Evolutionary conservation across 192 early-diverging fungal species (phyloP), one percentile per base, ranked within the genome.

Genomic region (Mortierella claussenii): DNA sequence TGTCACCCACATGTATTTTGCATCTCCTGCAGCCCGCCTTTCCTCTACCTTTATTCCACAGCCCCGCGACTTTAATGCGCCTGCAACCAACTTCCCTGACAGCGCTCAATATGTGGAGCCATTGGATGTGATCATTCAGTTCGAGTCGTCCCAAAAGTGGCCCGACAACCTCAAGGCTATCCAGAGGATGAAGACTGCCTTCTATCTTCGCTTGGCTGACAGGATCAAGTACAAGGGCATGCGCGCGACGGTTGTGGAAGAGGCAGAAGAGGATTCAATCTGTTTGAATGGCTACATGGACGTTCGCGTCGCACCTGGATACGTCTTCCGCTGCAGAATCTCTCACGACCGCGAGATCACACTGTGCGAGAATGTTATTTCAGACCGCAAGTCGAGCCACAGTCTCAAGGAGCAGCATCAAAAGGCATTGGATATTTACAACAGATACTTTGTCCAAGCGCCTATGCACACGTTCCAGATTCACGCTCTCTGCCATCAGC

Each of bases 141-240:
- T 99, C 80, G 92, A 96, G 56, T 55, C 79, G 10, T 94, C 94
- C 11, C 82, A 76, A 31, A 89, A 92, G 68, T 99, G 96, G 95
- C 96, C 97, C 18, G 90, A 93, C 80, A 92, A 97, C 55, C 78
- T 97, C 2, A 79, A 69, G 3, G 94, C 96, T 7, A 85, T 99
- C 54, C 91, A 96, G 83, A 90, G 92, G 42, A 88, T 96, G 83
- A 99, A 99, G 79, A 69, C 85, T 1, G 96, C 97, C 9, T 95
- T 98, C 60, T 88, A 91, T 63, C 75, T 96, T 51, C 86, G 88
- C 44, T 82, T 99, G 43, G 90, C 86, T 27, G 89, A 93, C 47
- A 82, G 79, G 71, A 81, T 80, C 52, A 79, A 70, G 79, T 78
- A 44, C 60, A 82, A 62, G 81, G 78, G 82, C 17, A 70, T 86